phyloP scores from a whole-genome alignment of 2,329 filamentous ascomycete species.

The Neobulgaria alba region DNA sequence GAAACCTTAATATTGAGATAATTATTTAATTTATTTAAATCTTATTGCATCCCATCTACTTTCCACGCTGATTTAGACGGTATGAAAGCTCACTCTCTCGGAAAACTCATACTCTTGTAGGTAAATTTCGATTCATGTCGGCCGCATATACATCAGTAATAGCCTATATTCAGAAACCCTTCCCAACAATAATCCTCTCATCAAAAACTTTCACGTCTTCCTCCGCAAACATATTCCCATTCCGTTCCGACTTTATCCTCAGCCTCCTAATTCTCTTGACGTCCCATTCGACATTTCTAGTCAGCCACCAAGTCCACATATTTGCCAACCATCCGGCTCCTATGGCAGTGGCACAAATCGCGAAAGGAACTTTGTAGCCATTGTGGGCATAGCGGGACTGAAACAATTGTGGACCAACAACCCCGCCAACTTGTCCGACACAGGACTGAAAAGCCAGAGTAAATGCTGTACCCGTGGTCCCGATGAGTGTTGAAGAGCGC shows the following conservation, averaged over 20 bases:
- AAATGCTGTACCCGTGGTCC: constrained; percentile 37
- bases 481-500: constrained; percentile 34
- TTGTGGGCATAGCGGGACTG: constrained; percentile 34
- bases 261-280: constrained; percentile 27
- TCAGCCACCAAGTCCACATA: constrained; percentile 35
- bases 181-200: background rate
- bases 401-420: constrained; percentile 37
- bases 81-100: too few relatives aligned
- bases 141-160: background rate
- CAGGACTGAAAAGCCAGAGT: constrained; percentile 36
- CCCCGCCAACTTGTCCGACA: constrained; percentile 37
- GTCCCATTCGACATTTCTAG: constrained; percentile 33
- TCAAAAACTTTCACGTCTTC: background rate
- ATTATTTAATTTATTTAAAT: too few relatives aligned
- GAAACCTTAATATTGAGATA: too few relatives aligned
- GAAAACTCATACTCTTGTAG: too few relatives aligned
- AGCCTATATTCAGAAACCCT: background rate
- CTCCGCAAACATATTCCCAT: background rate
- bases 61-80: too few relatives aligned
- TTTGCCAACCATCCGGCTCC: constrained; percentile 31
- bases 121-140: too few relatives aligned
- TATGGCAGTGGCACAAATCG: constrained; percentile 31
- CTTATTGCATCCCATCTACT: too few relatives aligned
- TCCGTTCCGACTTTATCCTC: constrained; percentile 24
- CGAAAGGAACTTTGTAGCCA: constrained; percentile 32